These are phyloP conservation scores for Pterocarpus santalinus DNA, from an alignment of 306 rosid species.

Conservation along the genomic window DNA sequence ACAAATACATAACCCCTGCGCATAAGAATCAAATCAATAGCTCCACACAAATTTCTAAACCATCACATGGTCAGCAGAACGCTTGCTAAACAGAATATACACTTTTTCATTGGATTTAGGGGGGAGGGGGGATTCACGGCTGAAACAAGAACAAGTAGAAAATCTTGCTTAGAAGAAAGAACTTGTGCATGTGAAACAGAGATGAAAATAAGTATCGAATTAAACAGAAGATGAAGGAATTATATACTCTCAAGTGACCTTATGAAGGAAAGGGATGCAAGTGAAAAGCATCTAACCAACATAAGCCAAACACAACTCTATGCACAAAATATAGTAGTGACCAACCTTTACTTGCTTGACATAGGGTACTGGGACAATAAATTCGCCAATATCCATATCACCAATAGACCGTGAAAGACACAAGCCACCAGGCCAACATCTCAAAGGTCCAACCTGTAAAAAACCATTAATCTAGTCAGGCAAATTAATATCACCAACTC, in stretches of 20 bases:
- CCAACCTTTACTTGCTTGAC: constrained; percentile 99
- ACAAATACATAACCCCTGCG: constrained; percentile 12
- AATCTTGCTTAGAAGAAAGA: constrained; percentile 9
- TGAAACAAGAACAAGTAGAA: background rate
- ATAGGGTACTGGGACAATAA: constrained; percentile 93
- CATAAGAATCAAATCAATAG: constrained; percentile 33
- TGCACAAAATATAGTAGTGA: constrained; percentile 54
- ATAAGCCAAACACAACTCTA: constrained; percentile 8
- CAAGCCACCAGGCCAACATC: constrained; percentile 99
- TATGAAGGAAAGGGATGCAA: constrained; percentile 21
- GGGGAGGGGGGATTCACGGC: background rate
- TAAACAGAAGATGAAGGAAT: too few species aligned
- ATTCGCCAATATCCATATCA: constrained; percentile 96
- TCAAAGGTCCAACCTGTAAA: constrained; percentile 89
- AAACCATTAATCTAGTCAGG: constrained; percentile 40
- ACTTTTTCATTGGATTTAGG: background rate
- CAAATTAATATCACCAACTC: background rate
- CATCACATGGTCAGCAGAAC: constrained; percentile 13
- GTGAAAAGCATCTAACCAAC: constrained; percentile 36
- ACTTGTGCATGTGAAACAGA: too few species aligned
- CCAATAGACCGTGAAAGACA: constrained; percentile 98
- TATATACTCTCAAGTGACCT: constrained; percentile 31
- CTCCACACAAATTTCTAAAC: constrained; percentile 37
- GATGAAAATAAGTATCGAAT: too few species aligned
- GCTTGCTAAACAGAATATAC: constrained; percentile 1